Evolutionary conservation across 495 filamentous ascomycete species (phyloP).

Genomic region (Tuber aestivum): DNA sequence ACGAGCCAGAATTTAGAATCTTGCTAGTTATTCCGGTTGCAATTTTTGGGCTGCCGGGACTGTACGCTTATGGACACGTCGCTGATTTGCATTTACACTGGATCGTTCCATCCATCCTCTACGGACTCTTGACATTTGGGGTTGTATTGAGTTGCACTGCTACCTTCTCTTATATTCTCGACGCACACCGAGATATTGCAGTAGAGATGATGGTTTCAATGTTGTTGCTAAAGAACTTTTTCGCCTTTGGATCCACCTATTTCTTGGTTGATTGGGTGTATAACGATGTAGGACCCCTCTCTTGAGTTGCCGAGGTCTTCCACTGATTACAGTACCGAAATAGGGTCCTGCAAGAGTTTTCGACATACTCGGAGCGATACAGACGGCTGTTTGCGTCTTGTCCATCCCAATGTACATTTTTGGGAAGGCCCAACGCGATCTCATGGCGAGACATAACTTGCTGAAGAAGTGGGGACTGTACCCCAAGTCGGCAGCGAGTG

Average conservation of each 20-base stretch:
- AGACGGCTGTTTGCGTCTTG: conserved; percentile 45
- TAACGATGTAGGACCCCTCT: conserved; percentile 12
- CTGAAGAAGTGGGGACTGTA: conserved; percentile 39
- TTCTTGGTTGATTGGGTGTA: conserved; percentile 48
- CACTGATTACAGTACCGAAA: too few relatives aligned
- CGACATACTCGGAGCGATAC: conserved; percentile 45
- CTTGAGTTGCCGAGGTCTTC: neutral
- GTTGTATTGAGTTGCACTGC: conserved; percentile 47
- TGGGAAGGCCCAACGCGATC: conserved; percentile 44
- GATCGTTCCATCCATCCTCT: conserved; percentile 46
- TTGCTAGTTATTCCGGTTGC: conserved; percentile 47
- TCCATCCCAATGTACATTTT: conserved; percentile 47
- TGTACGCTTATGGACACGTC: conserved; percentile 48
- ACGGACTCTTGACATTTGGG: conserved; percentile 47
- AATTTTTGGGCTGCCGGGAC: conserved; percentile 44
- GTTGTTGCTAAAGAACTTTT: conserved; percentile 48
- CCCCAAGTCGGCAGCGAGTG: conserved; percentile 24
- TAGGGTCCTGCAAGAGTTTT: conserved; percentile 46
- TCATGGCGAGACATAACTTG: conserved; percentile 32
- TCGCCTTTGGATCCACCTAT: conserved; percentile 48
- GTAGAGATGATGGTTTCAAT: conserved; percentile 48
- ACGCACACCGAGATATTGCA: conserved; percentile 47
- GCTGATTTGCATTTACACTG: conserved; percentile 44
- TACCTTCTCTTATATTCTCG: conserved; percentile 47
- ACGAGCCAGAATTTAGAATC: conserved; percentile 54